Percentiles rank a stretch among this genome's conserved stretches.
phyloP scores from a whole-genome alignment of 352 stramenopile genomes.

The Bremia lactucae region DNA sequence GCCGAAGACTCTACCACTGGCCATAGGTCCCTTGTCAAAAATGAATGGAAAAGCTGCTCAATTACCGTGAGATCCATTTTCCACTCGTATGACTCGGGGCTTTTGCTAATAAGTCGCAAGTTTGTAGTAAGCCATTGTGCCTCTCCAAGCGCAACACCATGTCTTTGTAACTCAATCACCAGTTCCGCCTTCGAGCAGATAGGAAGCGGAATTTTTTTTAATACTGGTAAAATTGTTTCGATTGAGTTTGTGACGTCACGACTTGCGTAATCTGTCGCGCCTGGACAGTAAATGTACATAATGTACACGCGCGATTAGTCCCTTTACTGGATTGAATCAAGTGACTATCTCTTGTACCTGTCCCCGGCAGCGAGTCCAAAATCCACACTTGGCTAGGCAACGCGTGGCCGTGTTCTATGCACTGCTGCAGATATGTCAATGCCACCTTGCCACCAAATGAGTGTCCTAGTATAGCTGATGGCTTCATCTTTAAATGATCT shows the following conservation, averaged over 20 bases:
- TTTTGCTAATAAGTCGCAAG: conserved; percentile 33
- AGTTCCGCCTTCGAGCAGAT: conserved; percentile 63
- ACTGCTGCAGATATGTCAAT: conserved; percentile 52
- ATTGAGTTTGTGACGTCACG: conserved; percentile 58
- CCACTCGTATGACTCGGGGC: conserved; percentile 61
- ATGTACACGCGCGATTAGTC: too few species aligned
- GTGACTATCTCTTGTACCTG: conserved; percentile 18
- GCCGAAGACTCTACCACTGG: conserved; percentile 34
- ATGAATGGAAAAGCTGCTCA: conserved; percentile 61
- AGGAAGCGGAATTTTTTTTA: conserved; percentile 65
- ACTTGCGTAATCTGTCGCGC: conserved; percentile 47
- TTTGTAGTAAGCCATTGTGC: conserved; percentile 81
- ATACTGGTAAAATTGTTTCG: conserved; percentile 49
- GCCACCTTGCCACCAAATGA: conserved; percentile 78
- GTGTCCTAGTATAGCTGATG: conserved; percentile 55
- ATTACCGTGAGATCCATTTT: conserved; percentile 75
- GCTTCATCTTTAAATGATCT: conserved; percentile 37
- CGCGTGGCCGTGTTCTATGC: conserved; percentile 26
- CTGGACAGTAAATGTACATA: conserved; percentile 9
- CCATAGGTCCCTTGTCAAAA: conserved; percentile 58
- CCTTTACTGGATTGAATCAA: background rate
- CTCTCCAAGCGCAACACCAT: conserved; percentile 53
- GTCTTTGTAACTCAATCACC: conserved; percentile 41
- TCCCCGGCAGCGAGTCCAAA: conserved; percentile 59
- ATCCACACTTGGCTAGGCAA: conserved; percentile 56